These are phyloP conservation scores for Oryza glaberrima DNA, from an alignment of 176 grass and related monocot species.

Conservation along the genomic window DNA sequence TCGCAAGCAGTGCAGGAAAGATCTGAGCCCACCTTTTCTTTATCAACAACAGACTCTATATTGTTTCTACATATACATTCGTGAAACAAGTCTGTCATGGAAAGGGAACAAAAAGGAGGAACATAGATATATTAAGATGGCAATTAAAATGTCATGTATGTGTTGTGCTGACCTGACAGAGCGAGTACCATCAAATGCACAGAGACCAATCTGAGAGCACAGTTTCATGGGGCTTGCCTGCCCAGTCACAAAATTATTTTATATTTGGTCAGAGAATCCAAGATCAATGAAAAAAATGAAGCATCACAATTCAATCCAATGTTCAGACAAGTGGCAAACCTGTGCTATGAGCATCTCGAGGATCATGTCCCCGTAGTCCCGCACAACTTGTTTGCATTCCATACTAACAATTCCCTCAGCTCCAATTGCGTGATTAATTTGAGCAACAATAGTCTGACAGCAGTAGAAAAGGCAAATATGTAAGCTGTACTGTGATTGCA, in stretches of 20 bases:
- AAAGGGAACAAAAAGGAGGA: not conserved
- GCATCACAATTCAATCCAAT: not conserved
- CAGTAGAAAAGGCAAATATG: constrained; percentile 31
- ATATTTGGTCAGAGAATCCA: constrained; percentile 13
- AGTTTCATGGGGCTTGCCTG: constrained; percentile 74
- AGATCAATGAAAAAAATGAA: constrained; percentile 9
- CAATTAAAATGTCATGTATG: constrained; percentile 1
- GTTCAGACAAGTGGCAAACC: constrained; percentile 48
- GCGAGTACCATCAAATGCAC: constrained; percentile 71
- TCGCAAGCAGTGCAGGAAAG: constrained; percentile 84
- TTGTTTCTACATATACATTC: constrained; percentile 55
- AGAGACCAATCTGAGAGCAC: constrained; percentile 74
- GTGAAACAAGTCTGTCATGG: constrained; percentile 15
- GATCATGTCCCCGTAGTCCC: constrained; percentile 87
- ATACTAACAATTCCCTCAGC: constrained; percentile 83
- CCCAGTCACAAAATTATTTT: constrained; percentile 19
- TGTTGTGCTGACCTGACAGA: constrained; percentile 63
- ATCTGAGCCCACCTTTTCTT: constrained; percentile 56
- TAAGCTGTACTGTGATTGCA: not conserved
- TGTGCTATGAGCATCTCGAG: constrained; percentile 68
- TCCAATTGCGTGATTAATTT: constrained; percentile 94
- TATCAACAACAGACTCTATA: constrained; percentile 75
- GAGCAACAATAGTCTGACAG: constrained; percentile 66
- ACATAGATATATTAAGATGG: not conserved
- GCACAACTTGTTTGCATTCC: constrained; percentile 92